phyloP scores from a whole-genome alignment of 1,284 basidiomycete species.

The Dichomitus squalens region DNA sequence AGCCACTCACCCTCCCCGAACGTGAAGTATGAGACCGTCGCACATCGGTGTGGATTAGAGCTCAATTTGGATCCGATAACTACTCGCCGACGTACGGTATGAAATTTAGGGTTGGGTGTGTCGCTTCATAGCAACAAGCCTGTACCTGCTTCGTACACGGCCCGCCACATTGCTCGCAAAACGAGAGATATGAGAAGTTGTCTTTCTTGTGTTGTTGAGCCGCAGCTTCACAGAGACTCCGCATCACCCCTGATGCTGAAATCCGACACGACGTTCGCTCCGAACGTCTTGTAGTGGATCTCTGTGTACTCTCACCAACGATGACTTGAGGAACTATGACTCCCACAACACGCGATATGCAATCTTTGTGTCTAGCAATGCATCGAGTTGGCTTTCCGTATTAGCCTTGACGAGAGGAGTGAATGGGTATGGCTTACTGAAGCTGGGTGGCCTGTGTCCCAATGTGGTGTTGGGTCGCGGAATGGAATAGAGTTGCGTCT shows the following conservation, averaged over 20 bases:
- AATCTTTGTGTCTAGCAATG: background rate
- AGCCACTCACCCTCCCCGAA: constrained; percentile 9
- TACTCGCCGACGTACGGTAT: constrained; percentile 3
- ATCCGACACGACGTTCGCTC: no score
- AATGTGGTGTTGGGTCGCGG: constrained; percentile 14
- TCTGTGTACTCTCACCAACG: no score
- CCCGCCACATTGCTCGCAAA: background rate
- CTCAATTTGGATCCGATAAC: background rate
- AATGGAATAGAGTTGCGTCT: constrained; percentile 22
- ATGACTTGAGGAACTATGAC: no score
- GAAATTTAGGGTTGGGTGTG: background rate
- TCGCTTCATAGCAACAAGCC: background rate
- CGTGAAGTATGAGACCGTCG: background rate
- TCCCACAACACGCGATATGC: no score
- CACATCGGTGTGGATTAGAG: background rate
- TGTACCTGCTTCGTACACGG: background rate
- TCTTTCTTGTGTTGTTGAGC: no score
- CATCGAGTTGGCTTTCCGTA: background rate
- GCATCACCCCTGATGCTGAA: no score
- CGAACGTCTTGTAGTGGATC: no score
- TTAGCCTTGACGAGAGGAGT: background rate
- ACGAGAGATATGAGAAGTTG: no score
- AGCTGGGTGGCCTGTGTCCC: constrained; percentile 16
- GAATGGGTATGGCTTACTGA: background rate
- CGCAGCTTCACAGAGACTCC: no score